Percentiles rank a stretch among this genome's conserved stretches.
These are phyloP conservation scores for Didymella arachidicola DNA, from an alignment of 2,329 filamentous ascomycete genomes.

Conservation along the genomic window DNA sequence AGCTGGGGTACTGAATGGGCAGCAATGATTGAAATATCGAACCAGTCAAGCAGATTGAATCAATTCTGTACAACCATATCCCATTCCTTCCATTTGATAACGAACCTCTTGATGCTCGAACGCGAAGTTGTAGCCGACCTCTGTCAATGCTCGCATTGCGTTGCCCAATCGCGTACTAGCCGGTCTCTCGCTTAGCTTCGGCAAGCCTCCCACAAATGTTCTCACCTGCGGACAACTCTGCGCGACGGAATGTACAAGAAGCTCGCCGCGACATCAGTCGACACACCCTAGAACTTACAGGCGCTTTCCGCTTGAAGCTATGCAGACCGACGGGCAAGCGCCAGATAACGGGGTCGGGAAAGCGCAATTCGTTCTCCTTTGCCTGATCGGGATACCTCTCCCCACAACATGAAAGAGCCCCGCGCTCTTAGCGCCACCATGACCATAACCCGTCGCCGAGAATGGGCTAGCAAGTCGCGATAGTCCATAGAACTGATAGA, in stretches of 20 bases:
- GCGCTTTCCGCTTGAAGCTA: conserved; percentile 35
- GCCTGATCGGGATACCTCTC: conserved; percentile 40
- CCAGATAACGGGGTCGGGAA: conserved; percentile 30
- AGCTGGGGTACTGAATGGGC: not conserved
- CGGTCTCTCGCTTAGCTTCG: conserved; percentile 13
- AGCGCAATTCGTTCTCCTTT: conserved; percentile 39
- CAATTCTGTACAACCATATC: not conserved
- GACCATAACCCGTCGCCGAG: conserved; percentile 31
- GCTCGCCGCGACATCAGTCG: conserved; percentile 28
- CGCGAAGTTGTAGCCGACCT: not conserved
- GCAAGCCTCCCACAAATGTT: not conserved
- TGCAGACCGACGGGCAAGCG: conserved; percentile 32
- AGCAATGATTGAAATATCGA: not conserved
- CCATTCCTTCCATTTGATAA: not conserved
- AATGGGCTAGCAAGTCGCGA: conserved; percentile 30
- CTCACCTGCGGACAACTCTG: conserved; percentile 3
- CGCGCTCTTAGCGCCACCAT: conserved; percentile 28
- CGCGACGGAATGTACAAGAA: conserved; percentile 16
- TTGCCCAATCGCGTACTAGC: conserved; percentile 16
- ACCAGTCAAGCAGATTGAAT: too few relatives aligned
- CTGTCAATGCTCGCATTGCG: not conserved
- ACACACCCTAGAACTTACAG: conserved; percentile 18
- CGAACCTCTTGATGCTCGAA: not conserved
- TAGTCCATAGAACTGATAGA: conserved; percentile 16
- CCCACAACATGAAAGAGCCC: conserved; percentile 31